These are phyloP conservation scores for Puccinia triticina DNA, from an alignment of 1,284 basidiomycete species.

Conservation along the genomic window DNA sequence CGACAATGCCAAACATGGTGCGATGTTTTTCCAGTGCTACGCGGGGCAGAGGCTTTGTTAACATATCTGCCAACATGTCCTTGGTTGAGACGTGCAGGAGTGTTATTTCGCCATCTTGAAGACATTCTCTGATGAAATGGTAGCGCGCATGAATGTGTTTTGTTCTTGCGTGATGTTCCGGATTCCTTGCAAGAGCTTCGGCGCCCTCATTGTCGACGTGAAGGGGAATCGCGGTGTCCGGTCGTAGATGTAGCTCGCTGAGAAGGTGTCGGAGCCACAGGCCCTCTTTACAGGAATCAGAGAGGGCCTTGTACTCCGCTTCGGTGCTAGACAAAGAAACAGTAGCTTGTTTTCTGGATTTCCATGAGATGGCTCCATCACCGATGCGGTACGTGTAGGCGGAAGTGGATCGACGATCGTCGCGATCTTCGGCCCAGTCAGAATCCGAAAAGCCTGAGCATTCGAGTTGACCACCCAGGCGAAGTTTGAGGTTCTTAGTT, in stretches of 20 bases:
- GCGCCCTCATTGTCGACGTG: constrained; percentile 61
- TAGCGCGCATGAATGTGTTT: constrained; percentile 64
- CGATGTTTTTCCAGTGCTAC: too few species aligned
- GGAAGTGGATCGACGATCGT: too few species aligned
- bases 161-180: constrained; percentile 57
- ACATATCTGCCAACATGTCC: background rate
- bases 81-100: background rate
- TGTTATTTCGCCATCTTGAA: too few species aligned
- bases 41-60: background rate
- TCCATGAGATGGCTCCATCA: background rate
- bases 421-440: constrained; percentile 21
- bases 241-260: background rate
- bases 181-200: constrained; percentile 60
- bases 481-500: background rate
- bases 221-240: constrained; percentile 56
- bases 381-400: background rate
- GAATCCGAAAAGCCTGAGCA: background rate
- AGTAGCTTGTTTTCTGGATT: constrained; percentile 1
- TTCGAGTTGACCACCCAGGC: background rate
- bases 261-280: too few species aligned
- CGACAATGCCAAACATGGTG: too few species aligned
- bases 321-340: too few species aligned
- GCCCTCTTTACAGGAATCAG: too few species aligned
- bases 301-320: too few species aligned
- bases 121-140: too few species aligned